Base-by-base conservation (phyloP, 495 filamentous ascomycete species). In the Penicillium canescens region DNA sequence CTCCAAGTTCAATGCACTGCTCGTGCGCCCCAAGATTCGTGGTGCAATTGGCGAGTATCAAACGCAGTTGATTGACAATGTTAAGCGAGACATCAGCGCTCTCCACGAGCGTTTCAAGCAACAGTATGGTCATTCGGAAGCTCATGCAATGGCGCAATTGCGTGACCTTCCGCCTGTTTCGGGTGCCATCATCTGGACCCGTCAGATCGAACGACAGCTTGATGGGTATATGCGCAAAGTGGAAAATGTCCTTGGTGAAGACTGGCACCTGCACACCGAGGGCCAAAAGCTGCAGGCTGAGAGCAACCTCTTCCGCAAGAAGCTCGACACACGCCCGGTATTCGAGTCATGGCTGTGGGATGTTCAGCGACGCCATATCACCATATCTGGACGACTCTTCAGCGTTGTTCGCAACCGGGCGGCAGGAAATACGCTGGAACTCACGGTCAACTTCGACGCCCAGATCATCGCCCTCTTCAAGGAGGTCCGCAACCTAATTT, bases 1-100 rank as follows among this genome's bases (percentile, higher is more conserved):
- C 67, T 99, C 94, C 16, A 97, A 97, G 65, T 99, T 99, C 80
- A 99, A 99, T 64, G 95, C 94, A 24, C 86, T 99, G 43, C 93
- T 99, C 63, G 92, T 99, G 43, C 84, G 94, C 26, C 95, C 95
- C 14, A 98, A 98, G 77, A 97, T 99, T 67, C 85, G 94, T 39
- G 92, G 94, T 62, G 94, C 94, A 45, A 99, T 99, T 64, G 86
- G 91, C 23, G 95, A 98, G 68, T 99, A 98, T 65, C 94, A 99
- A 65, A 90, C 90, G 5, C 91, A 96, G 65, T 87, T 99, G 31
- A 96, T 99, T 56, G 92, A 96, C 56, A 96, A 91, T 63, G 94
- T 99, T 46, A 97, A 97, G 70, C 85, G 88, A 57, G 94, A 96
- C 71, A 98, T 99, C 53, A 86, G 86, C 14, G 84, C 86, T 3